phyloP scores from a whole-genome alignment of 352 stramenopile genomes.

The Pythium aquatile region DNA sequence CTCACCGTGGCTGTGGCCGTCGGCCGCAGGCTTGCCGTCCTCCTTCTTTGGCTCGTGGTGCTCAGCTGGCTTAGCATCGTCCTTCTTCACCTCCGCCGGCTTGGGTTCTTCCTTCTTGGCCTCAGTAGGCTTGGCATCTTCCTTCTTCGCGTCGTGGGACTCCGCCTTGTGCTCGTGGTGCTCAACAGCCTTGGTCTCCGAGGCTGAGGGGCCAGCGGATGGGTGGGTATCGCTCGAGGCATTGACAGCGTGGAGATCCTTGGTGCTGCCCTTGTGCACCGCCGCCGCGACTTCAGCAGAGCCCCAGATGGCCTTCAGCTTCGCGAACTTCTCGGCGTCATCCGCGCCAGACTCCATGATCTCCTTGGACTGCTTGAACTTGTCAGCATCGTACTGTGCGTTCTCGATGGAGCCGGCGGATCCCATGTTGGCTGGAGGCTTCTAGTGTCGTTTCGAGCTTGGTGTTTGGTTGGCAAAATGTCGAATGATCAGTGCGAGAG shows the following conservation, averaged over 20 bases:
- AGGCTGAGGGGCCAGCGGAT: neutral
- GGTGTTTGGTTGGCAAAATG: conserved; percentile 12
- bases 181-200: conserved; percentile 1
- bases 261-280: conserved; percentile 37
- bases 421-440: conserved; percentile 36
- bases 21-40: neutral
- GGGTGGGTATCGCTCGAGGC: conserved; percentile 9
- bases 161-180: neutral
- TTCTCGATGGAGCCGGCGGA: conserved; percentile 51
- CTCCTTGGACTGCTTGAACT: conserved; percentile 68
- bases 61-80: neutral
- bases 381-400: conserved; percentile 52
- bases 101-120: neutral
- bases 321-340: conserved; percentile 68
- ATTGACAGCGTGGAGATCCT: conserved; percentile 27
- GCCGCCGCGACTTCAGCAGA: conserved; percentile 20
- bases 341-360: conserved; percentile 61
- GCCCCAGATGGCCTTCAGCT: conserved; percentile 67
- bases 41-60: conserved; percentile 7
- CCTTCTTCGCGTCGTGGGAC: neutral
- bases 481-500: conserved; percentile 19
- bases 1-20: neutral
- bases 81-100: neutral
- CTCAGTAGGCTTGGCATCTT: neutral
- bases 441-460: neutral